phyloP scores from a whole-genome alignment of 176 grass and related monocot species.

The Dendrocalamus sinicus region DNA sequence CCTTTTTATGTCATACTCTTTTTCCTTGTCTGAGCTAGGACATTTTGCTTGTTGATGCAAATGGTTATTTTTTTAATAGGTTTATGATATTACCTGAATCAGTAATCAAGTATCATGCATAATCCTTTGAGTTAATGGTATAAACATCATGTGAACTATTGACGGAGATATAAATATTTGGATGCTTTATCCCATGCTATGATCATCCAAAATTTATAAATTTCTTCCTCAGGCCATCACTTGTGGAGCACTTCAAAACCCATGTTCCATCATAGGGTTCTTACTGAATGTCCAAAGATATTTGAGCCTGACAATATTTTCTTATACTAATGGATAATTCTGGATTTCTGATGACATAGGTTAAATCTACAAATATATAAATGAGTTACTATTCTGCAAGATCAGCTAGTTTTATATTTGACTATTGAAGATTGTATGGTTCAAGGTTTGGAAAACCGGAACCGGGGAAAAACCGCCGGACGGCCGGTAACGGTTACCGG shows the following conservation, averaged over 20 bases:
- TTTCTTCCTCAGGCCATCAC: not conserved
- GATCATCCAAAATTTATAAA: not conserved
- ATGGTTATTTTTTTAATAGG: conserved; percentile 23
- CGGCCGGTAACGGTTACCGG: too few relatives aligned
- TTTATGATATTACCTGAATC: not conserved
- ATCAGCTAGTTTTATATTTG: not conserved
- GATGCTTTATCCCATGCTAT: conserved; percentile 19
- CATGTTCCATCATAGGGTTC: conserved; percentile 13
- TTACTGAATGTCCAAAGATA: not conserved
- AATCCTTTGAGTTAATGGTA: conserved; percentile 21
- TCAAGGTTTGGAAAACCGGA: too few relatives aligned
- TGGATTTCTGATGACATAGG: conserved; percentile 19
- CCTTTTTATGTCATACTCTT: conserved; percentile 46
- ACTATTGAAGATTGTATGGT: not conserved
- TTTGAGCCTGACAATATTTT: not conserved
- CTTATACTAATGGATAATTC: not conserved
- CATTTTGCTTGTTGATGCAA: conserved; percentile 32
- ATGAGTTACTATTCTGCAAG: conserved; percentile 1
- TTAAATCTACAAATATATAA: not conserved
- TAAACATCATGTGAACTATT: not conserved
- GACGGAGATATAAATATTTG: not conserved
- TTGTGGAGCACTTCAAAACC: conserved; percentile 26
- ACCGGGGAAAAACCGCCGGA: too few relatives aligned
- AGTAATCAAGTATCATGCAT: not conserved
- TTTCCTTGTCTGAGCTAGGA: conserved; percentile 23